Conservation (phyloP, 495 filamentous ascomycete species). For the Cercophora samala region DNA sequence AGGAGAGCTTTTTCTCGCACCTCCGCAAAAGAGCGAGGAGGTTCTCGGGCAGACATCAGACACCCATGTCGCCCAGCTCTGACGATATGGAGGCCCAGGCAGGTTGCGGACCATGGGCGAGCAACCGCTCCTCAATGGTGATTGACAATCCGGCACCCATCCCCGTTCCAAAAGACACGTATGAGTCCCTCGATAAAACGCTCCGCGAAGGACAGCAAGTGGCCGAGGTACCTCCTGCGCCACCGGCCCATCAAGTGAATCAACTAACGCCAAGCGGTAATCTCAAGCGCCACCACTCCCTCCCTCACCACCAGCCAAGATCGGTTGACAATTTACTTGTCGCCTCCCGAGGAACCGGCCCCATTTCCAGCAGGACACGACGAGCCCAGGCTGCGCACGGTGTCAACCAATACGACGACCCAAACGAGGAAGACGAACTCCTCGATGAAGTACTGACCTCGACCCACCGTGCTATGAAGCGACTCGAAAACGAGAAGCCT, state of each 20-base stretch:
- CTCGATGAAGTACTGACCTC: slow-evolving; percentile 71
- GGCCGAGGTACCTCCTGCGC: slow-evolving; percentile 55
- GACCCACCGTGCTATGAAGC: slow-evolving; percentile 49
- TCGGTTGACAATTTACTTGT: slow-evolving; percentile 61
- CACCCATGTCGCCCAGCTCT: slow-evolving; percentile 63
- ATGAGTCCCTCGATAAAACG: slow-evolving; percentile 73
- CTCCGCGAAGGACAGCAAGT: slow-evolving; percentile 67
- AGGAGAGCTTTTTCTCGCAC: slow-evolving; percentile 97
- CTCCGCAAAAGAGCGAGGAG: slow-evolving; percentile 89
- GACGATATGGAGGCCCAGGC: slow-evolving; percentile 92
- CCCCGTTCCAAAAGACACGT: slow-evolving; percentile 53
- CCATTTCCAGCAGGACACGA: slow-evolving; percentile 79
- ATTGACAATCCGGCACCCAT: slow-evolving; percentile 61
- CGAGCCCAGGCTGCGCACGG: slow-evolving; percentile 73
- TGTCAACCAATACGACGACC: slow-evolving; percentile 85
- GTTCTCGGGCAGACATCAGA: slow-evolving; percentile 85
- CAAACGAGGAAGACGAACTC: slow-evolving; percentile 95
- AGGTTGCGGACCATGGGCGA: slow-evolving; percentile 83
- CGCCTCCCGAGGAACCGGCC: slow-evolving; percentile 52
- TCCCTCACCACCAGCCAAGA: slow-evolving; percentile 65
- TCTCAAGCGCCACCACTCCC: slow-evolving; percentile 68
- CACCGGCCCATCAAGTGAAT: slow-evolving; percentile 53
- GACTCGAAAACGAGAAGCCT: slow-evolving; percentile 47
- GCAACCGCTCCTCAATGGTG: slow-evolving; percentile 78
- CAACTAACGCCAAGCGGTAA: slow-evolving; percentile 49